Evolutionary conservation across 306 rosid species (phyloP), one percentile per base, ranked within the genome.

Genomic region (Cotoneaster glaucophyllus): DNA sequence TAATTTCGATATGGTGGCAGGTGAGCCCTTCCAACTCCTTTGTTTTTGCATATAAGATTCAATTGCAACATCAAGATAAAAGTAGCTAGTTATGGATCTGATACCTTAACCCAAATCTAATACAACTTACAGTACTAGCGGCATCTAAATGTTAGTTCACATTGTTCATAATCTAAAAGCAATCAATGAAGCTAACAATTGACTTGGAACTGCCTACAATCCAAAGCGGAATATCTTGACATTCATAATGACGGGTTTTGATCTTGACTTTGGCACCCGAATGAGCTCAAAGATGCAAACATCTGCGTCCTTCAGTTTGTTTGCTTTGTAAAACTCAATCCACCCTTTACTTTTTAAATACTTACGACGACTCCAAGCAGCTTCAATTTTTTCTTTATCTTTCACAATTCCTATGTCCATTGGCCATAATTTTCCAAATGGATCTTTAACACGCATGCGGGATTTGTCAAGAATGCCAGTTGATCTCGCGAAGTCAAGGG

Each of bases 1-100:
- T 80, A 14, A 74, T 80, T 70, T 80, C 83, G 63, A 74, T 80
- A 11, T 74, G 70, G 75, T 80, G 78, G 83, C 83, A 80, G 83
- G 83, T 79, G 11, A 11, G 59, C 66, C 28, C 77, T 62, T 74
- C 37, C 31, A 26, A 28, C 24, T 54, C 17, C 11, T 2, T 1
- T 22, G 17, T 6, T 54, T 56, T 15, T 50, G 45, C 56, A 50
- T 50, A 10, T 10, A 41, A 41, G 45, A 41, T 41, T 41, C 3
- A 10, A 41, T 10, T 41, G 45, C 11, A 8, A 41, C 45, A 8
- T 41, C 45, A 41, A 41, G 45, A 41, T 41, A 41, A 10, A 41
- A 41, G 45, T 41, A 41, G 45, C 45, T 41, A 41, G 45, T 41
- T 8, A 8, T 41, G 13, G 0, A 41, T 41, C 13, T 8, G 11